Base-by-base conservation (phyloP, 2,329 filamentous ascomycete genomes). In the Paracoccidioides lutzii region DNA sequence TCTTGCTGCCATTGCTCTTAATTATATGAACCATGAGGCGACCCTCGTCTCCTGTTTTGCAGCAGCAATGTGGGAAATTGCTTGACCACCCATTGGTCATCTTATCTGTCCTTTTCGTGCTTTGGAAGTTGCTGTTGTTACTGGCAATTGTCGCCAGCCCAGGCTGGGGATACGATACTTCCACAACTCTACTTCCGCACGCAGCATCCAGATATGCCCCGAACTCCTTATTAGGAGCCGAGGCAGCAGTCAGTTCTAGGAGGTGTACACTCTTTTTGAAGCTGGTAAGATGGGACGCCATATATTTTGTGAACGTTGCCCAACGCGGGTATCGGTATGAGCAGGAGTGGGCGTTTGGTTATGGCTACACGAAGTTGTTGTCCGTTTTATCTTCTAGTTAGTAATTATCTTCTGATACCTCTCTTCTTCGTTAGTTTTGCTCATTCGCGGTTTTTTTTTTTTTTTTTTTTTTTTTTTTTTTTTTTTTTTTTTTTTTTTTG, bases 311-410 rank as follows among this genome's bases (percentile, higher is more conserved):
- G 5, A 74, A 76, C 54, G 71, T 75, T 55, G 78, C 80, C 2
- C 66, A 76, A 55, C 68, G 76, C 33, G 81, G 79, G 5, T 78
- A 82, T 60, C 60, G 80, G 2, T 79, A 76, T 65, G 82, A 85
- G 66, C 82, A 85, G 66, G 81, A 84, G 66, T 84, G 82, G 82
- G 82, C 82, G 1, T 85, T 83, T 68, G 80, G 81, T 52, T 79
- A 77, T 70, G 73, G 75, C 8, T 78, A 79, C 58, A 74, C 78
- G 9, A 69, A 66, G 56, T 53, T 78, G 6, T 65, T 80, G 9
- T 64, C 69, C 9, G 55, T 66, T 15, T 53, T 78, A 15, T 59
- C 64, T 15, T 62, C 64, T n/a, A 64, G 70, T 73, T 69, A 37
- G 57, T 52, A 41, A 38, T 52, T 8, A 38, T 5, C 28, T 51